These are phyloP conservation scores for Silene conica DNA, from an alignment of 148 eudicot genomes.

Conservation along the genomic window DNA sequence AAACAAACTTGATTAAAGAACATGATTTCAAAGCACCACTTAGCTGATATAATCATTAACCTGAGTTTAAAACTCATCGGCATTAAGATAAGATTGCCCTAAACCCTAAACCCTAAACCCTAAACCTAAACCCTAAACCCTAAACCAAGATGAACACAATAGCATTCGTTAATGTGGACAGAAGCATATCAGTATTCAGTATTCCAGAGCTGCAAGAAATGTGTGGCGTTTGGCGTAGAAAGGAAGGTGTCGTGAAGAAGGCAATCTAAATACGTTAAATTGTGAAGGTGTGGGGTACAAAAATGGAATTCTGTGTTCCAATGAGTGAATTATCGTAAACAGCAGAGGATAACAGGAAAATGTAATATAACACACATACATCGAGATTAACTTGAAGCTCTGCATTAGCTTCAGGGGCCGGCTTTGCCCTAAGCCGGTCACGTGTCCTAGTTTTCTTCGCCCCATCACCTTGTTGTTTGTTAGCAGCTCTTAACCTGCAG, in stretches of 20 bases:
- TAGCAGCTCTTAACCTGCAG: constrained; percentile 65
- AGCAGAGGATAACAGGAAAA: constrained; percentile 3
- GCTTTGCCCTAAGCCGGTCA: constrained; percentile 61
- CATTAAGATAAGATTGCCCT: neutral
- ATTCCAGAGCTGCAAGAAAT: too few species aligned
- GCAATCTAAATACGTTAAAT: neutral
- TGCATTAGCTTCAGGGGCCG: constrained; percentile 97
- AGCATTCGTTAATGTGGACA: neutral
- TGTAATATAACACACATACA: constrained; percentile 42
- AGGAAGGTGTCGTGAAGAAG: neutral
- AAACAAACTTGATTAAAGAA: constrained; percentile 3
- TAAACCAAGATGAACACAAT: neutral
- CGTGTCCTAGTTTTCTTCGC: constrained; percentile 63
- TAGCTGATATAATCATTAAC: neutral
- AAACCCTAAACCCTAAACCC: too few species aligned
- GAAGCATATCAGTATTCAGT: neutral
- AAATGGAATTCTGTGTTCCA: neutral
- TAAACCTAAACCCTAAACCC: too few species aligned
- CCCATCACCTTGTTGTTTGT: constrained; percentile 65
- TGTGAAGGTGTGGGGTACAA: neutral
- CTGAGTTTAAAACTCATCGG: neutral
- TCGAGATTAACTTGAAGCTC: constrained; percentile 91
- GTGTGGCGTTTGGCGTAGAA: neutral
- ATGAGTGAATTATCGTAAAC: neutral
- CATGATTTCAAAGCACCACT: neutral